Base-by-base conservation (phyloP, 768 basidiomycete species). In the Dacryopinax primogenitus region DNA sequence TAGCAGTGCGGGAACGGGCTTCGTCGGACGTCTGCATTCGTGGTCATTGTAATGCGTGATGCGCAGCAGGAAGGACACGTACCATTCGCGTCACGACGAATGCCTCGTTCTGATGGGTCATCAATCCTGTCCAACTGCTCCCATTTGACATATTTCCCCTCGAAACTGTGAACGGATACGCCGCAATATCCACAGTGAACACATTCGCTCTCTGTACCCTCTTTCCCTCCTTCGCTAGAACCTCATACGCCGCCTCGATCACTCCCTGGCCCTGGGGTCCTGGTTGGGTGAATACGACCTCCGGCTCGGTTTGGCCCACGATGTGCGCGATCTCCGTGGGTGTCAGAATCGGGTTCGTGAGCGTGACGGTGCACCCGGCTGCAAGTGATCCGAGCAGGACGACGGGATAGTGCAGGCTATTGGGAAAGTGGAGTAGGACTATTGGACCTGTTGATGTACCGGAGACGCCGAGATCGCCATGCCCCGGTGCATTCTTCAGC, bases 291-390 rank as follows among this genome's bases (percentile, higher is more conserved):
- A 73, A 63, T 51, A 73, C 64, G 11, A 65, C 69, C 28, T 65
- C 58, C 1, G 72, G 72, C 30, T 64, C 34, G 1, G 70, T 69
- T 18, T 65, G 64, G 1, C 62, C 63, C 62, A 73, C 64, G 51
- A 71, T 70, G 45, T 71, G 68, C 15, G 68, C 70, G 44, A 73
- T 35, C 37, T 73, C 72, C 3, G 64, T 18, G 1, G 69, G 66
- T 30, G 72, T 71, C 7, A 72, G 67, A 32, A 68, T 67, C 1
- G 72, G 71, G 64, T 72, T 73, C 21, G 69, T 70, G 33, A 68
- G 68, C 1, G 71, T 73, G 64, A 70, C 65, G 15, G 64, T 65
- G 45, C 45, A 36, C 13, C 64, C 64, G 39, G 64, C 64, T 23
- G 64, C 64, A 23, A 45, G 51, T 30, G 51, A 16, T 21, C 64